phyloP scores from a whole-genome alignment of 768 basidiomycete genomes.

The Suillus americanus region DNA sequence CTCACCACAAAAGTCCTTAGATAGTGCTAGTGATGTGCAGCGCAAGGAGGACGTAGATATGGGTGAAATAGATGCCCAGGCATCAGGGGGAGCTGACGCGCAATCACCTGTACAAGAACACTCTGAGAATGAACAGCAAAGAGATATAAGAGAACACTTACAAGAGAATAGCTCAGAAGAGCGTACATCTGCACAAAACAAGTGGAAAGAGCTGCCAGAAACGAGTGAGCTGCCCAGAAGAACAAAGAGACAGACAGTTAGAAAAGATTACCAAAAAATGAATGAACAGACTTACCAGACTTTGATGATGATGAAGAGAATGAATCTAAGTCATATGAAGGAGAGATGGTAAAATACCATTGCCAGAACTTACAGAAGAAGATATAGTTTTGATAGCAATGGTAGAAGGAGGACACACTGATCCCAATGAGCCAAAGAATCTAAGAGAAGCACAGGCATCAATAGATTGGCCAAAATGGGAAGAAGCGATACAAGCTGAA shows the following conservation, averaged over 20 bases:
- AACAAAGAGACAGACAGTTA: background rate
- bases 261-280: background rate
- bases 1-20: no score
- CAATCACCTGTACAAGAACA: no score
- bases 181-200: background rate
- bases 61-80: background rate
- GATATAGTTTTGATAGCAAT: background rate
- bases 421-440: background rate
- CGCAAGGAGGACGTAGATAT: background rate
- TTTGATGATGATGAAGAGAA: background rate
- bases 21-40: background rate
- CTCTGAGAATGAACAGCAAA: no score
- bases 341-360: no score
- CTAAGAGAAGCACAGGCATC: background rate
- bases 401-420: no score
- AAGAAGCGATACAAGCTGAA: conserved; percentile 4
- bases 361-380: background rate
- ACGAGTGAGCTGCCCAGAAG: background rate
- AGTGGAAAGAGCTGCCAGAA: background rate
- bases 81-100: background rate
- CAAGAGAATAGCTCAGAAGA: no score
- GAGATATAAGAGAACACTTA: background rate
- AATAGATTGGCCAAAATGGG: conserved; percentile 7
- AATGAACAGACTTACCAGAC: conserved; percentile 3
- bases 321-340: no score